Conservation (phyloP, 83 land plant genomes). For the Isoetes engelmannii region DNA sequence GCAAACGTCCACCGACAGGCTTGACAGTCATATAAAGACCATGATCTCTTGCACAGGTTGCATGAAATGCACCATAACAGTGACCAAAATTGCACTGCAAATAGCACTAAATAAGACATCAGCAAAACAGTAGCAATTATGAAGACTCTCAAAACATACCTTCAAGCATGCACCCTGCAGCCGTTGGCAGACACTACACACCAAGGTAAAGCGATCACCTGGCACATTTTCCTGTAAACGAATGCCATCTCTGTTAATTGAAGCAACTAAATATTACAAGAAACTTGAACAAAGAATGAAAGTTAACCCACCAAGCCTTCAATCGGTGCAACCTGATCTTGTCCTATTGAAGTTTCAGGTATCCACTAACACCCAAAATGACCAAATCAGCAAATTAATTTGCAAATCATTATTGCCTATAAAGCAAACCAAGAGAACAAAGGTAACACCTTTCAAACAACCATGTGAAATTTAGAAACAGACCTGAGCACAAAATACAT, state of each 20-base stretch:
- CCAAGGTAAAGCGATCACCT: conserved; percentile 31
- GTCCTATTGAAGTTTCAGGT: conserved; percentile 53
- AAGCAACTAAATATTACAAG: background rate
- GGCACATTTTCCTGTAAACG: conserved; percentile 43
- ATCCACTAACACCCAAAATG: conserved; percentile 52
- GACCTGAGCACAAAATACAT: conserved; percentile 95
- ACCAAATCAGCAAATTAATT: background rate
- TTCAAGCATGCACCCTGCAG: conserved; percentile 73
- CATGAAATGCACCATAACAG: conserved; percentile 77
- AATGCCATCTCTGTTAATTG: background rate
- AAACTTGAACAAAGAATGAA: conserved; percentile 1
- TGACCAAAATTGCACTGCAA: conserved; percentile 85
- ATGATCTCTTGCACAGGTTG: conserved; percentile 73
- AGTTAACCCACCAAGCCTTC: conserved; percentile 67
- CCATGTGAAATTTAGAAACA: background rate
- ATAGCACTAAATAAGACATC: background rate
- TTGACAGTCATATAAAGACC: conserved; percentile 64
- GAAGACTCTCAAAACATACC: conserved; percentile 34
- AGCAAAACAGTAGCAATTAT: conserved; percentile 1
- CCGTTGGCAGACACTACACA: conserved; percentile 61
- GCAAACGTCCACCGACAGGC: conserved; percentile 41
- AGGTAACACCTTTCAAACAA: background rate
- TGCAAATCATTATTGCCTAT: no score
- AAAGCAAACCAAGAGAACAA: background rate
- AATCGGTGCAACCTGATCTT: conserved; percentile 54